phyloP scores from a whole-genome alignment of 2,329 filamentous ascomycete species.

The Arachnomyces sp. region DNA sequence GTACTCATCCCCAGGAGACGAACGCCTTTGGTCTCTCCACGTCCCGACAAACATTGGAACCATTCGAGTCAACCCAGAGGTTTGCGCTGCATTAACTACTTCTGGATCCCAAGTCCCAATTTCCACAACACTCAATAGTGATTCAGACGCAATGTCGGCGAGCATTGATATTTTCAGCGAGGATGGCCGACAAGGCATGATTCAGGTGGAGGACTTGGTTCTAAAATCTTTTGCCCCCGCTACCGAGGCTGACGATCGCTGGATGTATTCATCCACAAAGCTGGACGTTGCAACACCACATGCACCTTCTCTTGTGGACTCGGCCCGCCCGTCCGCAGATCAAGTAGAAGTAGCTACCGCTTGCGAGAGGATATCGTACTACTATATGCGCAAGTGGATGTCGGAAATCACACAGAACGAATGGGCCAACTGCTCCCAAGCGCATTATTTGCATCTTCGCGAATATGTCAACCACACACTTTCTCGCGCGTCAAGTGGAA shows the following conservation, averaged over 20 bases:
- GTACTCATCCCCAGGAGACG: conserved; percentile 13
- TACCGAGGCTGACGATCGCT: conserved; percentile 5
- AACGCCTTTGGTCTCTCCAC: conserved; percentile 11
- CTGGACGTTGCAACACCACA: conserved; percentile 5
- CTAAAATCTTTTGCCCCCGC: conserved; percentile 8
- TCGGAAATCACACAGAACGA: conserved; percentile 1
- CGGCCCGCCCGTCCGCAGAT: neutral
- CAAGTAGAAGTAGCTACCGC: conserved; percentile 3
- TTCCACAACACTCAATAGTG: too few species aligned
- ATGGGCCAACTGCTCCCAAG: too few species aligned
- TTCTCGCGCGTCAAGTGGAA: neutral
- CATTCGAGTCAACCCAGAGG: neutral
- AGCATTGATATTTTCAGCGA: neutral
- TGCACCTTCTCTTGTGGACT: neutral
- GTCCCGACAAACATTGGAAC: conserved; percentile 10
- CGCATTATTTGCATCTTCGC: conserved; percentile 2
- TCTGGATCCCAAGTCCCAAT: too few species aligned
- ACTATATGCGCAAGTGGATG: conserved; percentile 5
- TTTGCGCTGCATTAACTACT: conserved; percentile 2
- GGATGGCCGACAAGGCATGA: conserved; percentile 2
- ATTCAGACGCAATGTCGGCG: too few species aligned
- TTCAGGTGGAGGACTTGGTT: conserved; percentile 10
- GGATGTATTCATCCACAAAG: conserved; percentile 3
- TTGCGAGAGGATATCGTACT: conserved; percentile 5
- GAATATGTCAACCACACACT: neutral